A percentile compares a stretch with the other conserved stretches of the same genome.
Evolutionary conservation across 768 basidiomycete species (phyloP).

Genomic region (Tephrocybe sp.): DNA sequence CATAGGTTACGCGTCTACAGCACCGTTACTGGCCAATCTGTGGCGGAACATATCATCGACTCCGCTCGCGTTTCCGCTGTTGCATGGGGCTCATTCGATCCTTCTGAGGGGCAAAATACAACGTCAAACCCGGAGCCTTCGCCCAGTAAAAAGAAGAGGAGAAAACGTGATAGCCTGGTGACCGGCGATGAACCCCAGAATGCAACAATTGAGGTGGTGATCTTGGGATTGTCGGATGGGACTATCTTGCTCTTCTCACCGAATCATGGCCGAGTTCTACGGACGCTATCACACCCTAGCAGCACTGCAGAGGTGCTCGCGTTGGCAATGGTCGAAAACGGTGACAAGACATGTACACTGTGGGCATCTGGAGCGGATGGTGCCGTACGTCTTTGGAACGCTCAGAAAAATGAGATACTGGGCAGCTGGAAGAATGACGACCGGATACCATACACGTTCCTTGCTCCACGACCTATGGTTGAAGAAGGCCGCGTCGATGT

Average conservation of each 20-base stretch:
- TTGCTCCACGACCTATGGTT: conserved; percentile 40
- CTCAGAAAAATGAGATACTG: conserved; percentile 44
- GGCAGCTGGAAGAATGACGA: conserved; percentile 57
- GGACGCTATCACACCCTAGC: conserved; percentile 52
- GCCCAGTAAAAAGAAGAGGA: conserved; percentile 55
- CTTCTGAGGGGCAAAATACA: conserved; percentile 23
- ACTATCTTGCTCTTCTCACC: conserved; percentile 61
- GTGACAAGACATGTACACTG: conserved; percentile 31
- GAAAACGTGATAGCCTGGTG: conserved; percentile 35
- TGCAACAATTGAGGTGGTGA: conserved; percentile 40
- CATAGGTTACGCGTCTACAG: conserved; percentile 68
- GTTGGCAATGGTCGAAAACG: conserved; percentile 32
- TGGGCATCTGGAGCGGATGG: conserved; percentile 63
- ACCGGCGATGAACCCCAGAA: conserved; percentile 22
- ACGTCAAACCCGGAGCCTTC: conserved; percentile 26
- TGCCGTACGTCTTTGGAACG: conserved; percentile 56
- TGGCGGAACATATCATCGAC: conserved; percentile 58
- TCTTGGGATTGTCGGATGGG: conserved; percentile 62
- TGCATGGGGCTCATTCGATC: conserved; percentile 45
- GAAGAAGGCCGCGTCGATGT: conserved; percentile 42
- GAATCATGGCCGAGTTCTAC: conserved; percentile 51
- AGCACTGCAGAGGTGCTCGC: conserved; percentile 54
- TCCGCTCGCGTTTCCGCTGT: conserved; percentile 53
- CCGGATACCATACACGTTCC: conserved; percentile 53
- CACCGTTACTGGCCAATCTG: conserved; percentile 48